These are phyloP conservation scores for Russula abietina DNA, from an alignment of 768 basidiomycete genomes.

Conservation along the genomic window DNA sequence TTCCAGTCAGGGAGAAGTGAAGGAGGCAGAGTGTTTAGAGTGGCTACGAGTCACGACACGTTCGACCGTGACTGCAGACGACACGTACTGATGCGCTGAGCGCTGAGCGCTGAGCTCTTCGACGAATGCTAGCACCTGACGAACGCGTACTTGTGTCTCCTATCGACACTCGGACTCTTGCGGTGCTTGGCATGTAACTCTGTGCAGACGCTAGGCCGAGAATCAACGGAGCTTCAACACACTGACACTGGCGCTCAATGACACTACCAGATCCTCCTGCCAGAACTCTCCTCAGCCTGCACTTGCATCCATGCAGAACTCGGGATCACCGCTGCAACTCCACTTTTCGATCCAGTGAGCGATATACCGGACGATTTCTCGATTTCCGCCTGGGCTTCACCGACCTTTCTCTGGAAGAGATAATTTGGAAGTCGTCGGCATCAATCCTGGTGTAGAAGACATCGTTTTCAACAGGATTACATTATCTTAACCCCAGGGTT, in stretches of 20 bases:
- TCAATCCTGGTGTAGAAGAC: not conserved
- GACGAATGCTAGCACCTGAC: not conserved
- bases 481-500: no score
- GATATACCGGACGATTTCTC: not conserved
- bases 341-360: not conserved
- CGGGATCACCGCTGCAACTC: not conserved
- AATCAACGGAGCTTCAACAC: not conserved
- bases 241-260: no score
- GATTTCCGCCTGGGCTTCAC: slow-evolving; percentile 14
- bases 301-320: not conserved
- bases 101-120: not conserved
- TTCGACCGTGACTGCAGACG: no score
- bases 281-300: not conserved
- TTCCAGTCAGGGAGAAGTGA: no score
- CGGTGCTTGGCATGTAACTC: not conserved
- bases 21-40: no score
- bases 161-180: not conserved
- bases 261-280: not conserved
- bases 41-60: no score
- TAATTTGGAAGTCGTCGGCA: slow-evolving; percentile 22
- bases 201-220: not conserved
- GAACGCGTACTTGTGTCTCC: slow-evolving; percentile 1
- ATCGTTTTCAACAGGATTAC: not conserved
- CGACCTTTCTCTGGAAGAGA: slow-evolving; percentile 9
- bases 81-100: no score